Conservation (phyloP, 2,329 filamentous ascomycete genomes). For the Fusarium marasasianum region DNA sequence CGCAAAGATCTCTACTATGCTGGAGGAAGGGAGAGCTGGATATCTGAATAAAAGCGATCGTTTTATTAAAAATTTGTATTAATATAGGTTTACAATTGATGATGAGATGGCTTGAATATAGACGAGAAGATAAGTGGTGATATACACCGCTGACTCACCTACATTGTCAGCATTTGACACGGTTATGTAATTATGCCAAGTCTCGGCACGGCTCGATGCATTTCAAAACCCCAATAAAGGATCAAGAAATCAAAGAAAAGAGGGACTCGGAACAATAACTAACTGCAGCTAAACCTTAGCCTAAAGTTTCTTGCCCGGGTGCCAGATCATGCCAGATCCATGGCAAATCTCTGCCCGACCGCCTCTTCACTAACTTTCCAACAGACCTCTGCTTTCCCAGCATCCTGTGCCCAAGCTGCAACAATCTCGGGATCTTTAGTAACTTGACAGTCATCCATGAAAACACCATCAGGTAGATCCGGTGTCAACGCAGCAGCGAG, state of each 20-base stretch:
- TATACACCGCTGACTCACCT: neutral
- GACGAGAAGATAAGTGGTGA: no score
- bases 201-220: neutral
- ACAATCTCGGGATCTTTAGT: neutral
- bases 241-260: neutral
- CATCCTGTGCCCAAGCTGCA: neutral
- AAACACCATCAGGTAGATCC: neutral
- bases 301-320: neutral
- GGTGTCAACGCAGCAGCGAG: neutral
- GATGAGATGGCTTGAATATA: no score
- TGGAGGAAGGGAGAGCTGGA: no score
- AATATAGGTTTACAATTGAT: no score
- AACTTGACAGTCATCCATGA: neutral
- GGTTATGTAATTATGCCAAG: neutral
- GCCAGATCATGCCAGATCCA: neutral
- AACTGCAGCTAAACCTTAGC: neutral
- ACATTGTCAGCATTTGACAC: neutral
- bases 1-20: rapidly evolving
- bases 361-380: neutral
- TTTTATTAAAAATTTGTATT: rapidly evolving
- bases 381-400: neutral
- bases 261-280: neutral
- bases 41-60: no score
- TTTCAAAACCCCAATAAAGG: neutral
- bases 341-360: rapidly evolving